Evolutionary conservation across 164 flowering plant species (phyloP).

Genomic region (Pachysandra terminalis): DNA sequence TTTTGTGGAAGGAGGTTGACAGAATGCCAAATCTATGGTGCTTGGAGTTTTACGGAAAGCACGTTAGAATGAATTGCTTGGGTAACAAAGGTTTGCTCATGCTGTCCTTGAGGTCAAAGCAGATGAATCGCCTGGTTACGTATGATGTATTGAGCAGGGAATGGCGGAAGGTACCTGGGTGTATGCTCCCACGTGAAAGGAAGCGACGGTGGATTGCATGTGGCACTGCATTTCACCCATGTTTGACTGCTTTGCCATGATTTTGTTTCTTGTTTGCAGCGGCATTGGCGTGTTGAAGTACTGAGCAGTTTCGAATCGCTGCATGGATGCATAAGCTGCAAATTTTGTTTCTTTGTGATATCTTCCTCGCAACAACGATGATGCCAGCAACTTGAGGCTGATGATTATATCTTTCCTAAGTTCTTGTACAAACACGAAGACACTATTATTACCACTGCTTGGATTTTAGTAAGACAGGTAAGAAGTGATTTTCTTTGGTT

Average conservation of each 20-base stretch:
- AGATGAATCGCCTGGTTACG: conserved; percentile 78
- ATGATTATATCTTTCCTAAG: background rate
- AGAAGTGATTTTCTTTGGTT: background rate
- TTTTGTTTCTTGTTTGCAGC: conserved; percentile 3
- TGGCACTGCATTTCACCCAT: conserved; percentile 88
- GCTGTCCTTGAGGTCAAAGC: conserved; percentile 77
- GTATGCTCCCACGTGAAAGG: conserved; percentile 59
- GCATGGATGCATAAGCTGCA: conserved; percentile 3
- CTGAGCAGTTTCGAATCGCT: background rate
- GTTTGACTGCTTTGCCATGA: conserved; percentile 62
- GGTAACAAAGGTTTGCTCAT: conserved; percentile 90
- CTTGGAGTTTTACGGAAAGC: conserved; percentile 99
- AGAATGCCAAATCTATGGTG: conserved; percentile 99
- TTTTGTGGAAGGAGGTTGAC: conserved; percentile 99
- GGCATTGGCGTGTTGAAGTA: background rate
- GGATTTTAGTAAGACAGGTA: background rate
- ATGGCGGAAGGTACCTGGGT: conserved; percentile 83
- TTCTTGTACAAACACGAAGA: conserved; percentile 9
- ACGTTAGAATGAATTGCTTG: conserved; percentile 90
- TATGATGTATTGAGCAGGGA: conserved; percentile 60
- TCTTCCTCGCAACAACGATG: background rate
- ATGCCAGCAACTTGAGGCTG: background rate
- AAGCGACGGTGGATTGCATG: conserved; percentile 86
- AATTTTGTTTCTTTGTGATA: background rate
- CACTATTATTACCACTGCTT: background rate